phyloP scores from a whole-genome alignment of 331 rosid species.

The Malus hybrid region DNA sequence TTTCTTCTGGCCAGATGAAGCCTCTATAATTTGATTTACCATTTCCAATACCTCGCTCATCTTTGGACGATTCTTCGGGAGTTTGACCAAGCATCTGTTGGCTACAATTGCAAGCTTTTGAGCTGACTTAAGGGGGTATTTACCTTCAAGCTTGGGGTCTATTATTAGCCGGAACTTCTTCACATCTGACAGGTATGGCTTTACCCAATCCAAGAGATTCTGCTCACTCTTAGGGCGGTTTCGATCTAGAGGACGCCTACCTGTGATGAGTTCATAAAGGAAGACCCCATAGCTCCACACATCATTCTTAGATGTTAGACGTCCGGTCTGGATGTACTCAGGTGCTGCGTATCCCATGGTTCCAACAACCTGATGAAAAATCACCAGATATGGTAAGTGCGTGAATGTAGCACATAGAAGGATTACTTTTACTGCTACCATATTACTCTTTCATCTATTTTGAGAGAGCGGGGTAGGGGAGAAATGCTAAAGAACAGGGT shows the following conservation, averaged over 20 bases:
- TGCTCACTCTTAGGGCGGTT: slow-evolving; percentile 89
- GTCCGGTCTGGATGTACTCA: slow-evolving; percentile 90
- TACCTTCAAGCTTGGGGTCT: slow-evolving; percentile 82
- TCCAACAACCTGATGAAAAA: slow-evolving; percentile 76
- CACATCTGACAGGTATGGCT: slow-evolving; percentile 62
- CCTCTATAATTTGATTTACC: slow-evolving; percentile 57
- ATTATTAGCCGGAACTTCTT: slow-evolving; percentile 74
- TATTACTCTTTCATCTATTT: not conserved
- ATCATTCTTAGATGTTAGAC: slow-evolving; percentile 79
- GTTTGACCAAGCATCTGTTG: slow-evolving; percentile 66
- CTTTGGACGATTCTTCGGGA: slow-evolving; percentile 83
- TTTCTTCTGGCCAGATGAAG: slow-evolving; percentile 18
- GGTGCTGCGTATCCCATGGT: slow-evolving; percentile 98
- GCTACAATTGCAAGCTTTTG: slow-evolving; percentile 68
- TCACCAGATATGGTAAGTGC: slow-evolving; percentile 17
- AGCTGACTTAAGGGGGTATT: slow-evolving; percentile 52
- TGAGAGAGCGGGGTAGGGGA: not conserved
- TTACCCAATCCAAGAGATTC: slow-evolving; percentile 90
- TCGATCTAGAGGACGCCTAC: slow-evolving; percentile 82
- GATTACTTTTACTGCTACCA: not conserved
- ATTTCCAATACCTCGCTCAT: slow-evolving; percentile 87
- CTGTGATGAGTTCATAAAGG: slow-evolving; percentile 89
- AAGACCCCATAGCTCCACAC: slow-evolving; percentile 99
- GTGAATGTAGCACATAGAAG: not conserved
- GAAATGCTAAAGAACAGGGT: not conserved